Conservation (phyloP, 148 eudicot species). For the Beta vulgaris region DNA sequence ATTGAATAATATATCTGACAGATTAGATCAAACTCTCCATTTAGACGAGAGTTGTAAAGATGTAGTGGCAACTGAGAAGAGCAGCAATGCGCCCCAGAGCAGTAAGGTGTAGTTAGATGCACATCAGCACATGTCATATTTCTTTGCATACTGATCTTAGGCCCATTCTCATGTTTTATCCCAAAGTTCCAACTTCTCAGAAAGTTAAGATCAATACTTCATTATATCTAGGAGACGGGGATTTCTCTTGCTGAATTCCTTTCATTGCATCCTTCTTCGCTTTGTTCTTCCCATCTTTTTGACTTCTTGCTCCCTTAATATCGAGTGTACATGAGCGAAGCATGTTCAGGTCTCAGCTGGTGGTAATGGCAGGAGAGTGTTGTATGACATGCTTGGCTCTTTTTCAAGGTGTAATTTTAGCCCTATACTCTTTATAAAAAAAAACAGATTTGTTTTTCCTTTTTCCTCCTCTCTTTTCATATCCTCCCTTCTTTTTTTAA, state of each 20-base stretch:
- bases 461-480: background rate
- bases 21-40: constrained; percentile 60
- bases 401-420: constrained; percentile 32
- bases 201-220: background rate
- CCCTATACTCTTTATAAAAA: constrained; percentile 16
- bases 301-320: constrained; percentile 22
- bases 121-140: constrained; percentile 9
- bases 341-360: constrained; percentile 16
- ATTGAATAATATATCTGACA: constrained; percentile 60
- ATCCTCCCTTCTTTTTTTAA: background rate
- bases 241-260: constrained; percentile 12
- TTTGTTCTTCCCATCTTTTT: constrained; percentile 16
- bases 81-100: constrained; percentile 24
- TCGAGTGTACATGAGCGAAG: constrained; percentile 34
- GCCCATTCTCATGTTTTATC: background rate
- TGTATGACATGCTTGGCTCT: constrained; percentile 27
- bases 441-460: background rate
- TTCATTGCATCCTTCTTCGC: background rate
- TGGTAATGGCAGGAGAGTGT: constrained; percentile 24
- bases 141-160: constrained; percentile 21
- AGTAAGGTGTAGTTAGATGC: constrained; percentile 34
- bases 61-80: constrained; percentile 28
- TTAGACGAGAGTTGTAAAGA: constrained; percentile 58
- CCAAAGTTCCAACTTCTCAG: background rate
- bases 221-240: background rate